Conservation (phyloP, 257 asterid genomes). For the Galeopsis tetrahit region DNA sequence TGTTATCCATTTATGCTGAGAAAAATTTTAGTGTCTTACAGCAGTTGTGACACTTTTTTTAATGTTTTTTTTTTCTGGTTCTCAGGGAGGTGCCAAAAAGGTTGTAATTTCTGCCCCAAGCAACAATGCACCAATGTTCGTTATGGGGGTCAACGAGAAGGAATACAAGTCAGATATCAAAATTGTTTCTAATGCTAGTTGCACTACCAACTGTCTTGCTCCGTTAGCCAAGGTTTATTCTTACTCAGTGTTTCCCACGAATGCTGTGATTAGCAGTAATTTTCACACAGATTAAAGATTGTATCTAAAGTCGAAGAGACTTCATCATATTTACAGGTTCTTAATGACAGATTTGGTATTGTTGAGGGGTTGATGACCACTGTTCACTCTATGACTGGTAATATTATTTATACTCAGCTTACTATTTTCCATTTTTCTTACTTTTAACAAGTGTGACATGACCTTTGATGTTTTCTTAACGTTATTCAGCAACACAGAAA, state of each 20-base stretch:
- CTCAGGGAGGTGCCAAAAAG: conserved; percentile 89
- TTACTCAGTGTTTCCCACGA: neutral
- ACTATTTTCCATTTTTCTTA: neutral
- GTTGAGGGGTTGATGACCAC: conserved; percentile 84
- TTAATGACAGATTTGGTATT: conserved; percentile 82
- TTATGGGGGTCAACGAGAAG: conserved; percentile 88
- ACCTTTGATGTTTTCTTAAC: conserved; percentile 18
- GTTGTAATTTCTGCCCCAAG: conserved; percentile 87
- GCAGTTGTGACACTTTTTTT: neutral
- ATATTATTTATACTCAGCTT: conserved; percentile 1
- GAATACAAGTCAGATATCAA: conserved; percentile 75
- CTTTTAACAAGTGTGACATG: conserved; percentile 6
- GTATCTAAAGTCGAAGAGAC: neutral
- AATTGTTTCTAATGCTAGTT: conserved; percentile 91
- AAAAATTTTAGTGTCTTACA: neutral
- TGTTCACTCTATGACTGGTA: conserved; percentile 67
- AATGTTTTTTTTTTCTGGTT: conserved; percentile 16
- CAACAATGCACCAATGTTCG: conserved; percentile 88
- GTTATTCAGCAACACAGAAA: conserved; percentile 52
- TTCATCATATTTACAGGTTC: conserved; percentile 58
- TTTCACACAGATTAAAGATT: neutral
- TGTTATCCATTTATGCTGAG: neutral
- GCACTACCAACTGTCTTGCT: conserved; percentile 95
- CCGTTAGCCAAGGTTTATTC: conserved; percentile 80
- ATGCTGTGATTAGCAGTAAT: neutral